These are phyloP conservation scores for Mycothermus thermophilus DNA, from an alignment of 495 filamentous ascomycete genomes.

Conservation along the genomic window DNA sequence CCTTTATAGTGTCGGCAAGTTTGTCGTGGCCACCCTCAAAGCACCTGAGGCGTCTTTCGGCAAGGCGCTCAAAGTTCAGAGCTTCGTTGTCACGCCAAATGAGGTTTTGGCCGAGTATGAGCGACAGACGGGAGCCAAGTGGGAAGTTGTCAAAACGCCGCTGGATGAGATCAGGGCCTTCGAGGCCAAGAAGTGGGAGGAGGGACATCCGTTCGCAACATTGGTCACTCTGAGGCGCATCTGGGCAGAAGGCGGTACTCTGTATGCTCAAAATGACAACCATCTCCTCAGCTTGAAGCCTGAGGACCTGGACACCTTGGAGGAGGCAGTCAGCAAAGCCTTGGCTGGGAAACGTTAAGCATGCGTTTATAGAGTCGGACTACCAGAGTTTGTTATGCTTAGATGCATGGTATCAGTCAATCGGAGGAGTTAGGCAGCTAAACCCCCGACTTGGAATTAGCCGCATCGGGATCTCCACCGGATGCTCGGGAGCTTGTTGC, in stretches of 20 bases:
- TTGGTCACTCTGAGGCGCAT: constrained; percentile 47
- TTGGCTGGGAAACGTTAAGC: too few species aligned
- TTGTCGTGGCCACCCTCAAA: constrained; percentile 45
- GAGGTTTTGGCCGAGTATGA: constrained; percentile 52
- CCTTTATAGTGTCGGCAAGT: constrained; percentile 43
- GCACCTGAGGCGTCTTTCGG: constrained; percentile 39
- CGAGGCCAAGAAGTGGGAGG: constrained; percentile 44
- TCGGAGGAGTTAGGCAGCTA: too few species aligned
- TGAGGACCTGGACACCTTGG: constrained; percentile 35
- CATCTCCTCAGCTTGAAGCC: constrained; percentile 35
- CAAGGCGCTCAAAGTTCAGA: constrained; percentile 51
- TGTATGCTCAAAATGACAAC: constrained; percentile 57
- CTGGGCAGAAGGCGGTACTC: constrained; percentile 56
- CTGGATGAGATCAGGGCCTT: constrained; percentile 36
- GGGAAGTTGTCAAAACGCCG: constrained; percentile 39
- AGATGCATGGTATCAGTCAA: too few species aligned
- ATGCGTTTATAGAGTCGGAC: too few species aligned
- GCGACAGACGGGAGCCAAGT: constrained; percentile 44
- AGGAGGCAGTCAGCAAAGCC: constrained; percentile 28
- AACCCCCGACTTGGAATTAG: too few species aligned
- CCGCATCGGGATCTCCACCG: too few species aligned
- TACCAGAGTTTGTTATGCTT: too few species aligned
- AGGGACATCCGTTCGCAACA: constrained; percentile 39
- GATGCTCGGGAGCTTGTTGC: too few species aligned
- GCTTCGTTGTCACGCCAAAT: constrained; percentile 50